Conservation (phyloP, 192 early-diverging fungal species). For the Cladochytrium replicatum region DNA sequence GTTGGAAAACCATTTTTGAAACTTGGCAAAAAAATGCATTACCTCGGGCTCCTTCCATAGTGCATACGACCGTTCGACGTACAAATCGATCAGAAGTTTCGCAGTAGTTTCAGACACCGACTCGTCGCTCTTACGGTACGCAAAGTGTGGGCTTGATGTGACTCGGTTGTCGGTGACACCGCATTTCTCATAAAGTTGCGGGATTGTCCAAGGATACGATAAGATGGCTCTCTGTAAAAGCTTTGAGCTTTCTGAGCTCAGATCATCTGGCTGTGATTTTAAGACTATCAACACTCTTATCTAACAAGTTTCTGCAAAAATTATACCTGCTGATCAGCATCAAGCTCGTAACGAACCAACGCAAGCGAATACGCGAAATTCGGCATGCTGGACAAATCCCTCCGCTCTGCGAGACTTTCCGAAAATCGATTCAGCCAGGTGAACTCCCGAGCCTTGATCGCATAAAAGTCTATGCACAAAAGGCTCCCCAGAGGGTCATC, state of each 20-base stretch:
- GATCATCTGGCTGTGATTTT: constrained; percentile 1
- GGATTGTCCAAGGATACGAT: constrained; percentile 59
- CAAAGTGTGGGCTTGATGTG: constrained; percentile 32
- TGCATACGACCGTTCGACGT: constrained; percentile 60
- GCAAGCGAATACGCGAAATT: constrained; percentile 72
- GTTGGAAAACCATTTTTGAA: not conserved
- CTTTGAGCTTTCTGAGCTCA: constrained; percentile 33
- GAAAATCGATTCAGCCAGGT: constrained; percentile 29
- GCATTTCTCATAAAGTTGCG: constrained; percentile 53
- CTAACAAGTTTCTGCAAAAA: too few relatives aligned
- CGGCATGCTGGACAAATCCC: constrained; percentile 33
- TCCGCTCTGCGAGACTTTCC: constrained; percentile 29
- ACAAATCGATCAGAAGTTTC: constrained; percentile 47
- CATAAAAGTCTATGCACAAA: constrained; percentile 76
- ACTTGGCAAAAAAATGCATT: constrained; percentile 27
- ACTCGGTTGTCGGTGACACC: constrained; percentile 48
- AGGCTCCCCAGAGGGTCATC: constrained; percentile 67
- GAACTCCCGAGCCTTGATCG: constrained; percentile 63
- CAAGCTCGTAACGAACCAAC: constrained; percentile 66
- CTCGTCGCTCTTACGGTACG: constrained; percentile 5
- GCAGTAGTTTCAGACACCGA: constrained; percentile 8
- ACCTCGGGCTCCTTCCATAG: constrained; percentile 81
- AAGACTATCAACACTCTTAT: not conserved
- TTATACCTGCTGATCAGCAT: constrained; percentile 22
- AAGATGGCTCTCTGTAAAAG: constrained; percentile 61